phyloP scores from a whole-genome alignment of 495 filamentous ascomycete species.

The Xeromyces bisporus region DNA sequence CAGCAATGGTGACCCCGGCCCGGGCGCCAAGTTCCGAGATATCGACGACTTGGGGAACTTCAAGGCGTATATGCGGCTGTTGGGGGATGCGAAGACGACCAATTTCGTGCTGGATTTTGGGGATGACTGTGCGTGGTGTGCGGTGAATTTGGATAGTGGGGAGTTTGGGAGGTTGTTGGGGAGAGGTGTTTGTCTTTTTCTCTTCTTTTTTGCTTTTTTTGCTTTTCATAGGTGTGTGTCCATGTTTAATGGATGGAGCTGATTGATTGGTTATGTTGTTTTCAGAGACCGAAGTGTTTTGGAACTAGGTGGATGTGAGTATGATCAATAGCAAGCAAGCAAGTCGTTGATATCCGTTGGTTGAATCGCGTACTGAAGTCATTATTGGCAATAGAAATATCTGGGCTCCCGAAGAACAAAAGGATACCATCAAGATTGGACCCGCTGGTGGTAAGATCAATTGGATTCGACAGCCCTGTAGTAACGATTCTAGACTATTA shows the following conservation, averaged over 20 bases:
- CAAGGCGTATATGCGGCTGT: slow-evolving; percentile 14
- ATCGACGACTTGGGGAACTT: slow-evolving; percentile 38
- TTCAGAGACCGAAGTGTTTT: slow-evolving; percentile 23
- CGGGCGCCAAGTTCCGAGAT: slow-evolving; percentile 36
- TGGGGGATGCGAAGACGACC: slow-evolving; percentile 22
- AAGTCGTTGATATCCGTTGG: slow-evolving; percentile 6
- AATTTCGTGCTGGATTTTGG: slow-evolving; percentile 66
- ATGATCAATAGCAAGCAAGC: neutral
- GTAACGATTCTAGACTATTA: slow-evolving; percentile 10
- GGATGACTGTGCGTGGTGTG: slow-evolving; percentile 41
- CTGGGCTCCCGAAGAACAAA: slow-evolving; percentile 51
- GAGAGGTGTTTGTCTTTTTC: slow-evolving; percentile 11
- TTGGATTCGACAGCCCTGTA: neutral
- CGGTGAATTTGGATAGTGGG: slow-evolving; percentile 34
- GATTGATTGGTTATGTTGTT: neutral
- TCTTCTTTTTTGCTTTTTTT: too few species aligned
- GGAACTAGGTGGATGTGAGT: slow-evolving; percentile 54
- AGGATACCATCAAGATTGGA: slow-evolving; percentile 30
- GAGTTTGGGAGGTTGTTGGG: slow-evolving; percentile 27
- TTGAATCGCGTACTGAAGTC: too few species aligned
- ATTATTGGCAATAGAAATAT: too few species aligned
- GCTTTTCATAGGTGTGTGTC: too few species aligned
- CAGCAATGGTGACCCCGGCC: too few species aligned
- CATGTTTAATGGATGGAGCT: too few species aligned
- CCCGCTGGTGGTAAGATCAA: neutral